phyloP scores from a whole-genome alignment of 495 filamentous ascomycete genomes.

The Hyphodiscus hymeniophilus region DNA sequence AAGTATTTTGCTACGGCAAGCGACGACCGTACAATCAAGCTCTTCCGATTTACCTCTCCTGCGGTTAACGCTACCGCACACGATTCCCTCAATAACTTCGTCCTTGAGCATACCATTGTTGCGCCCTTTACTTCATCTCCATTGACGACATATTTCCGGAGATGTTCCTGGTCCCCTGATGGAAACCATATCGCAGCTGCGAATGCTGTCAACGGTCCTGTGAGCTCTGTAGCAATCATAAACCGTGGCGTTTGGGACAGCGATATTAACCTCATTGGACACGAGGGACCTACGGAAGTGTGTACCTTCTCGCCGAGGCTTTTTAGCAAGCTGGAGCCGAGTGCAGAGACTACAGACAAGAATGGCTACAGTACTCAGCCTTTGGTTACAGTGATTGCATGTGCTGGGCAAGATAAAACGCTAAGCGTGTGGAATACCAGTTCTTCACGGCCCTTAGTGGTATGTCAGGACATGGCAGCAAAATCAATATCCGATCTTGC shows the following conservation, averaged over 20 bases:
- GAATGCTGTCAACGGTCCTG: constrained; percentile 93
- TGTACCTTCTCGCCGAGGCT: constrained; percentile 92
- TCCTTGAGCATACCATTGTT: constrained; percentile 78
- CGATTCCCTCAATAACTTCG: constrained; percentile 92
- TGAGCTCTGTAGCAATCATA: constrained; percentile 94
- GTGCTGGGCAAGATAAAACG: constrained; percentile 92
- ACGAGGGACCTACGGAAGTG: constrained; percentile 94
- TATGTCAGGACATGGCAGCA: constrained; percentile 74
- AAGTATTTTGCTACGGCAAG: constrained; percentile 98
- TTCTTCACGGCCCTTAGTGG: constrained; percentile 79
- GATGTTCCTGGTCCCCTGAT: constrained; percentile 96
- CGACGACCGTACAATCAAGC: constrained; percentile 93
- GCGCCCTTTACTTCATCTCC: constrained; percentile 81
- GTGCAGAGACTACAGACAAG: constrained; percentile 31
- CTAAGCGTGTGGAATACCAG: constrained; percentile 96
- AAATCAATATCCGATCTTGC: constrained; percentile 92
- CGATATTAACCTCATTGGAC: constrained; percentile 94
- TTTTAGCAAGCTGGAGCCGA: constrained; percentile 62
- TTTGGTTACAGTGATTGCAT: constrained; percentile 91
- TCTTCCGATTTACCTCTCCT: constrained; percentile 90
- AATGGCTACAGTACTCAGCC: constrained; percentile 27
- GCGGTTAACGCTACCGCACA: constrained; percentile 86
- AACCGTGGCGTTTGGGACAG: constrained; percentile 89
- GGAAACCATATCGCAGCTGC: constrained; percentile 95
- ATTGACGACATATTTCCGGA: constrained; percentile 91